Evolutionary conservation across 495 filamentous ascomycete species (phyloP).

Genomic region (Pseudotulostoma volvatum): DNA sequence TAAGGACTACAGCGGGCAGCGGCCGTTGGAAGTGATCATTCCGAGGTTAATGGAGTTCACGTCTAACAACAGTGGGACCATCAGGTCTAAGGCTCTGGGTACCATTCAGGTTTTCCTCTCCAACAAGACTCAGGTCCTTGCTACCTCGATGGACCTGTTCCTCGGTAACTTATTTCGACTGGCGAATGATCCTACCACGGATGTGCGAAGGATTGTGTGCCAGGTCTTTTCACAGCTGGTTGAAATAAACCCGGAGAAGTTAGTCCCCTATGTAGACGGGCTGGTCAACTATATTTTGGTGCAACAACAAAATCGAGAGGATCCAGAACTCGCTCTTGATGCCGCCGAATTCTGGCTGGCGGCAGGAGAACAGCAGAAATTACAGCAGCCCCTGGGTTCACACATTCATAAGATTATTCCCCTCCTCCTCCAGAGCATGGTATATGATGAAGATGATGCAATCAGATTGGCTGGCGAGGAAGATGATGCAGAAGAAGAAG

Average conservation of each 20-base stretch:
- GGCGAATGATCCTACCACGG: slow-evolving; percentile 52
- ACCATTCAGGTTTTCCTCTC: slow-evolving; percentile 85
- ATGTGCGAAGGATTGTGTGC: slow-evolving; percentile 82
- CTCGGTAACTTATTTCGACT: slow-evolving; percentile 69
- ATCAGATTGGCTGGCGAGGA: slow-evolving; percentile 62
- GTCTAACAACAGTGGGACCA: slow-evolving; percentile 49
- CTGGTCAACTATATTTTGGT: slow-evolving; percentile 85
- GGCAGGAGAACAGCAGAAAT: slow-evolving; percentile 67
- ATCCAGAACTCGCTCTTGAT: slow-evolving; percentile 82
- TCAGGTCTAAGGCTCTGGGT: slow-evolving; percentile 61
- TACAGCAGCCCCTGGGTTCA: slow-evolving; percentile 57
- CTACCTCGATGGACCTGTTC: slow-evolving; percentile 61
- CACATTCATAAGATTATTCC: slow-evolving; percentile 78
- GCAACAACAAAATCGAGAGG: slow-evolving; percentile 69
- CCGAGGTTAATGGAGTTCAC: slow-evolving; percentile 85
- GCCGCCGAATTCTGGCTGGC: slow-evolving; percentile 97
- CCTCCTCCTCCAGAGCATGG: slow-evolving; percentile 84
- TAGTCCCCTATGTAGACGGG: slow-evolving; percentile 73
- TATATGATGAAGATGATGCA: slow-evolving; percentile 90
- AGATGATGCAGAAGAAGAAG: slow-evolving; percentile 85
- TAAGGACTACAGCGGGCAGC: slow-evolving; percentile 67
- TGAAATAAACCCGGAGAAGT: slow-evolving; percentile 76
- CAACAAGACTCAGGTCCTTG: slow-evolving; percentile 58
- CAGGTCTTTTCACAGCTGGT: slow-evolving; percentile 84
- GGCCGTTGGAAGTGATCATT: slow-evolving; percentile 74